Base-by-base conservation (phyloP, 495 filamentous ascomycete species). In the Xylaria curta region DNA sequence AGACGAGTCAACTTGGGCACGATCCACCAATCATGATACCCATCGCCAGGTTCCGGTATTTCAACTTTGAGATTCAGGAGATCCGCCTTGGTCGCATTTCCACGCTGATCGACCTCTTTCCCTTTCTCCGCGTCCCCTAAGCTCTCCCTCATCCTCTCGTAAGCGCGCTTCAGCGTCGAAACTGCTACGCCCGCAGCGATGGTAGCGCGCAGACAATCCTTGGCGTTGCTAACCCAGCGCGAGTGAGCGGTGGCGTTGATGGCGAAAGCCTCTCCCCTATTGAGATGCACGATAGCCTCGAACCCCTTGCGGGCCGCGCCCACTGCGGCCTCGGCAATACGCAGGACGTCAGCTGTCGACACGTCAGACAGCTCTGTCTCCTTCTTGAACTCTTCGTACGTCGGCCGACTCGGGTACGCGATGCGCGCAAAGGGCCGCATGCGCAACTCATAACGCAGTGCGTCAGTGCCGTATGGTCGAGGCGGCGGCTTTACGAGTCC, bases 381-480 rank as follows among this genome's bases (percentile, higher is more conserved):
- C 12, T 68, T 69, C 33, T 73, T 75, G 74, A 92, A 93, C 28
- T 90, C 86, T 5, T 89, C 87, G 68, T 86, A 94, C 0, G 89
- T 82, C 0, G 91, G 88, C n/a, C 94, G 81, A 71, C 91, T 88
- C 0, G 94, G 93, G 10, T 94, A 80, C 26, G 86, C 84, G 51
- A 98, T 88, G 6, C 82, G 76, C 8, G 90, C 82, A 71, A 97
- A 98, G 0, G 94, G 94, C 76, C 93, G 95, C 94, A 97, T 96
- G 46, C 96, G 91, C 3, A 97, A 81, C 72, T 96, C 90, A 80
- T 97, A 97, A 7, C 95, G 89, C 33, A 95, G 81, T 42, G 78
- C 78, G 70, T 94, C 88, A 36, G 84, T 87, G 59, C 90, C 88
- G 79, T 96, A 97, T 0, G 93, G 92, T 1, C 90, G 84, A 0